Conservation (phyloP, 1,139 yeast genomes). For the Candida neerlandica region DNA sequence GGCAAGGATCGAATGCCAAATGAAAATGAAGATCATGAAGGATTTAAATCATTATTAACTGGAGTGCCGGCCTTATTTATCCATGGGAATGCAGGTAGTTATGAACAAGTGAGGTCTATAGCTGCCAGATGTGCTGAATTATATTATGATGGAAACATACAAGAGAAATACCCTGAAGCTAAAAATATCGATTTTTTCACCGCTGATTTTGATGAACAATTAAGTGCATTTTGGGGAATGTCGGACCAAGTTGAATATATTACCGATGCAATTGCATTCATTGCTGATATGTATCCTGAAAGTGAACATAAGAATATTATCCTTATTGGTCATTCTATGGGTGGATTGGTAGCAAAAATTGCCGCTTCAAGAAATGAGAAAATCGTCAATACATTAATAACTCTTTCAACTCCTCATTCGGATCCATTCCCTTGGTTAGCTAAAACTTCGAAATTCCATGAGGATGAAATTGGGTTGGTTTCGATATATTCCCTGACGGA, state of each 20-base stretch:
- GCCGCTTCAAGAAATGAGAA: constrained; percentile 53
- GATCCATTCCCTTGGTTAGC: constrained; percentile 77
- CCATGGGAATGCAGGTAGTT: constrained; percentile 98
- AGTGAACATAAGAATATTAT: constrained; percentile 71
- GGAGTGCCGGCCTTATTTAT: constrained; percentile 91
- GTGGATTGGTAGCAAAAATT: constrained; percentile 82
- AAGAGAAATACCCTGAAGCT: constrained; percentile 27
- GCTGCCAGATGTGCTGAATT: constrained; percentile 74
- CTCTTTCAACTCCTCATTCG: constrained; percentile 91
- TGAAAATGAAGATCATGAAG: constrained; percentile 24
- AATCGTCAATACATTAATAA: constrained; percentile 78
- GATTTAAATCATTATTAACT: constrained; percentile 30
- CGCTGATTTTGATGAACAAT: constrained; percentile 94
- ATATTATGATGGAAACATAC: constrained; percentile 31
- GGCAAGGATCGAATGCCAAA: constrained; percentile 58
- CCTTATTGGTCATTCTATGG: constrained; percentile 93
- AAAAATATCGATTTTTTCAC: constrained; percentile 74
- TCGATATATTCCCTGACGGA: constrained; percentile 86
- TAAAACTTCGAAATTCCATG: constrained; percentile 1
- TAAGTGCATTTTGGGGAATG: constrained; percentile 94
- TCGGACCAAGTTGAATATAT: constrained; percentile 95
- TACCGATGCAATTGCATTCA: constrained; percentile 82
- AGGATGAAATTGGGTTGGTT: constrained; percentile 64
- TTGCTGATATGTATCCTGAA: constrained; percentile 60
- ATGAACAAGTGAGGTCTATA: constrained; percentile 85